Base-by-base conservation (phyloP, 2,329 filamentous ascomycete genomes). In the Colletotrichum liaoningense region DNA sequence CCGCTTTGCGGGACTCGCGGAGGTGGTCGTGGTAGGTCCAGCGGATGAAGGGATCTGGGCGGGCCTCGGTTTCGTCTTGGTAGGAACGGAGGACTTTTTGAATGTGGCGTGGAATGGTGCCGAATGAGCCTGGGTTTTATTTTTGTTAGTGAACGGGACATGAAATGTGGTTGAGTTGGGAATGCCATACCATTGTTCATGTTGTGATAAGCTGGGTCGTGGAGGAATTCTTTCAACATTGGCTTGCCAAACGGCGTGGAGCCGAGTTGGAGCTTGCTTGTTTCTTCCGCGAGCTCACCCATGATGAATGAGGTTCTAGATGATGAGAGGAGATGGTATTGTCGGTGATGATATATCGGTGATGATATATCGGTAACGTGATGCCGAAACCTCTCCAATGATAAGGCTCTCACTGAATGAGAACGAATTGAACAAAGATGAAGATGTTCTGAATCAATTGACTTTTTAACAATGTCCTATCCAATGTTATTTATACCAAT, bases 1-100 rank as follows among this genome's bases (percentile, higher is more conserved):
- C 84, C 3, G 91, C 92, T 46, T 82, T 83, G 9, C 94, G 92
- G 11, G 88, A 88, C 75, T 89, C 85, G 75, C 94, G 91, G 0
- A 97, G 87, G 11, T 91, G 84, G 4, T 83, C 78, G 0, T 91
- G 88, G 75, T 91, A 91, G 3, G 89, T 86, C 79, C 93, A 93
- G 28, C 93, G 91, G 79, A 96, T 91, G 84, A 95, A 98, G 7
- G 84, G 81, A 82, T 98, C 95, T 0, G 95, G 94, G 0, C 85
- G 86, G 1, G 88, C 84, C 84, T 98, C 95, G 46, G 87, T 84
- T 4, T 86, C 83, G 74, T 92, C 89, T 79, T 95, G 92, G 78
- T 92, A 93, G n/a, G 85, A 78, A 19, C 88, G 90, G 24, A 93
- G 87, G 63, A 86, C 87, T 16, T 88, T 82, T 19, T 87, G 89